Conservation (phyloP, 345 rosid species). For the Conringia planisiliqua region DNA sequence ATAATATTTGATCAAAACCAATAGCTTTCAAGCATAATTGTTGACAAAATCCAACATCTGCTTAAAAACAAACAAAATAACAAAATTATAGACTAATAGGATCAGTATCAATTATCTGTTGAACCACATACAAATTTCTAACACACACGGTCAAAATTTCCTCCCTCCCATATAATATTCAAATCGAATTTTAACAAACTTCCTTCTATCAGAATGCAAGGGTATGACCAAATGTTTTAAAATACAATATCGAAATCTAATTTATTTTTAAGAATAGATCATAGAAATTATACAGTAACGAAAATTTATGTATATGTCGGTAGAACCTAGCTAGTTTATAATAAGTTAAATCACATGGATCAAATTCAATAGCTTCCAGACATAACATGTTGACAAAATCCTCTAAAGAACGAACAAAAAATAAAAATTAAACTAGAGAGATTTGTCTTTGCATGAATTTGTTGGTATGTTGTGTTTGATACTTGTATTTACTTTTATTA, state of each 20-base stretch:
- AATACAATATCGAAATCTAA: too few species aligned
- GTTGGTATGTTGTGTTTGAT: conserved; percentile 24
- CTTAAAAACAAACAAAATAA: conserved; percentile 12
- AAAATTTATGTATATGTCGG: too few species aligned
- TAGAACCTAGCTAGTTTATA: too few species aligned
- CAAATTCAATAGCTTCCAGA: conserved; percentile 20
- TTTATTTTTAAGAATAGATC: too few species aligned
- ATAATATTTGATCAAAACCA: conserved; percentile 16
- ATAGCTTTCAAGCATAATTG: conserved; percentile 17
- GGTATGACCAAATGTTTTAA: too few species aligned
- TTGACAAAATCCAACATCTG: background rate
- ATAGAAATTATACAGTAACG: too few species aligned
- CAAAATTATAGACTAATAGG: background rate
- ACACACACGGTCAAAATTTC: too few species aligned
- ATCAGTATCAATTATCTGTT: too few species aligned
- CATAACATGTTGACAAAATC: conserved; percentile 15
- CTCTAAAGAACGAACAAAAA: conserved; percentile 11
- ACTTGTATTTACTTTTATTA: background rate
- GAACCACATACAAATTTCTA: too few species aligned
- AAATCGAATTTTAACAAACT: too few species aligned
- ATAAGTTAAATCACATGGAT: conserved; percentile 13
- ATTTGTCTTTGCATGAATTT: conserved; percentile 20
- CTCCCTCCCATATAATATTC: too few species aligned
- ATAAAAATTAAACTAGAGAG: background rate
- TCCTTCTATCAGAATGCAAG: too few species aligned